A percentile compares a stretch with the other conserved stretches of the same genome.
These are phyloP conservation scores for Scenedesmus sp. DNA, from an alignment of 163 green algal genomes.

Conservation along the genomic window DNA sequence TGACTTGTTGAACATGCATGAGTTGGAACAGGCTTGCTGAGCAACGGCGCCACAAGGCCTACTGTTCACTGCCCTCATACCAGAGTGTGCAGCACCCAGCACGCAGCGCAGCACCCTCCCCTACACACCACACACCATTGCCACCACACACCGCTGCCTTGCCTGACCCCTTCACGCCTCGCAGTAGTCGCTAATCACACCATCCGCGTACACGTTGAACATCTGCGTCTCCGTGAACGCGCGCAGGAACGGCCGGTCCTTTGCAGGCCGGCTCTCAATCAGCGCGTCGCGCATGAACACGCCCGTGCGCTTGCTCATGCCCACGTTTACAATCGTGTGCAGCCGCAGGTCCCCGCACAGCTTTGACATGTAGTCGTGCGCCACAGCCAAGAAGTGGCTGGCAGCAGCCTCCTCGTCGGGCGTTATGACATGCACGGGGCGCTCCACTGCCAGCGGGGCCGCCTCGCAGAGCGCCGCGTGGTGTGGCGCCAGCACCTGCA, in stretches of 20 bases:
- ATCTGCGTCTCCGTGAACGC: conserved; percentile 88
- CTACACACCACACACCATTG: too few relatives aligned
- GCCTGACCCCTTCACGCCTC: background rate
- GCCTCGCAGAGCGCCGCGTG: conserved; percentile 63
- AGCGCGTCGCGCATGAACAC: conserved; percentile 86
- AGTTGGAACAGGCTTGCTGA: too few relatives aligned
- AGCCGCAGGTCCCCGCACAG: conserved; percentile 77
- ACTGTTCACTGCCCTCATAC: too few relatives aligned
- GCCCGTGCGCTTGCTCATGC: conserved; percentile 61
- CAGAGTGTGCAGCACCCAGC: background rate
- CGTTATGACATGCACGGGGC: conserved; percentile 45
- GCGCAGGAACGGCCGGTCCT: conserved; percentile 80
- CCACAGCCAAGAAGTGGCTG: conserved; percentile 33
- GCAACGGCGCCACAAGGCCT: too few relatives aligned
- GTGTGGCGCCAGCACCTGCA: conserved; percentile 64
- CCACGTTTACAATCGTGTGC: conserved; percentile 91
- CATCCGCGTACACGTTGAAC: conserved; percentile 80
- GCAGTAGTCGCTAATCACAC: conserved; percentile 58
- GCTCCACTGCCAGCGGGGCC: conserved; percentile 21
- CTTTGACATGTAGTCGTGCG: conserved; percentile 65
- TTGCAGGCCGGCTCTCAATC: conserved; percentile 70
- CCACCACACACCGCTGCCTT: background rate
- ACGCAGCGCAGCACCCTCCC: too few relatives aligned
- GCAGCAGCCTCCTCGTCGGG: conserved; percentile 43
- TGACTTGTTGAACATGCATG: too few relatives aligned